A percentile compares a stretch with the other conserved stretches of the same genome.
These are phyloP conservation scores for Microsporum audouinii DNA, from an alignment of 2,329 filamentous ascomycete genomes.

Conservation along the genomic window DNA sequence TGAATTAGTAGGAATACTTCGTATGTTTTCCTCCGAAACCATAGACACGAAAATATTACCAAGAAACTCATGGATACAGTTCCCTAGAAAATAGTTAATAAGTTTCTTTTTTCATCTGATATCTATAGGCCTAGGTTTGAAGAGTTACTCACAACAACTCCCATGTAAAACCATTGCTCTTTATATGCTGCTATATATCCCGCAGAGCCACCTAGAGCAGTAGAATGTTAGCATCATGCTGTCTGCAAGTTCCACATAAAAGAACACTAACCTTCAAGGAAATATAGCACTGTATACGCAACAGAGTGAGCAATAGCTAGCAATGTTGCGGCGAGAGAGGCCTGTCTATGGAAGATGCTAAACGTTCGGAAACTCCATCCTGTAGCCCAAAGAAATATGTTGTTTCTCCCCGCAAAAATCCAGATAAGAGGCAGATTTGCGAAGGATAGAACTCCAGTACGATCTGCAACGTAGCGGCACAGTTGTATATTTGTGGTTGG, in stretches of 20 bases:
- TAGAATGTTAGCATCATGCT: neutral
- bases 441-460: constrained; percentile 53
- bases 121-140: neutral
- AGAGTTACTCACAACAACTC: constrained; percentile 17
- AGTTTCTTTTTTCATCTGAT: neutral
- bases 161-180: constrained; percentile 16
- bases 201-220: neutral
- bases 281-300: constrained; percentile 40
- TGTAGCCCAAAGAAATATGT: constrained; percentile 53
- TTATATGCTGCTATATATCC: neutral
- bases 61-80: constrained; percentile 28
- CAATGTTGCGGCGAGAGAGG: constrained; percentile 50
- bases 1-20: constrained; percentile 33
- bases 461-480: constrained; percentile 49
- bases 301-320: constrained; percentile 54
- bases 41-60: constrained; percentile 32
- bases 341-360: constrained; percentile 56
- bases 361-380: constrained; percentile 58
- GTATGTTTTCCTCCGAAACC: constrained; percentile 34
- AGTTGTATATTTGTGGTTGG: constrained; percentile 25
- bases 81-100: constrained; percentile 13
- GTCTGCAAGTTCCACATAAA: neutral
- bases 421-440: constrained; percentile 54
- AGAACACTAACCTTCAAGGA: neutral
- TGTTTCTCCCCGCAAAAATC: constrained; percentile 58